Evolutionary conservation across 2,329 filamentous ascomycete genomes (phyloP).

Genomic region (Scedosporium dehoogii): DNA sequence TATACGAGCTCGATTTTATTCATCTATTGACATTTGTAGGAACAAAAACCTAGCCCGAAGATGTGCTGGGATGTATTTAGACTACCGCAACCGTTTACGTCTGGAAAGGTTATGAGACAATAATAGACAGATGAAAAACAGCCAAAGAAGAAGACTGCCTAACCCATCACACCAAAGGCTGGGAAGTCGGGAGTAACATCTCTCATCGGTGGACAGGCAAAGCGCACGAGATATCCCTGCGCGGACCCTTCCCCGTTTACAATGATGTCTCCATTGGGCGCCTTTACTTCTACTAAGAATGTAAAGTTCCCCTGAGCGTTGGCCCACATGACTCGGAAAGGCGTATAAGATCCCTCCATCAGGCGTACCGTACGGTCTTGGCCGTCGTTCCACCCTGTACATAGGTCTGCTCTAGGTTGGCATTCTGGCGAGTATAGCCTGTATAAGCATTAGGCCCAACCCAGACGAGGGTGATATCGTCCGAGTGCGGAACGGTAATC

Average conservation of each 20-base stretch:
- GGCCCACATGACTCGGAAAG: slow-evolving; percentile 4
- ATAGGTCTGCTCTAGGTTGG: neutral
- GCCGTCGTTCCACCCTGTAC: neutral
- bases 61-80: no score
- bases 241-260: neutral
- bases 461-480: slow-evolving; percentile 7
- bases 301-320: neutral
- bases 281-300: neutral
- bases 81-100: no score
- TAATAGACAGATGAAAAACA: no score
- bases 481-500: neutral
- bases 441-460: neutral
- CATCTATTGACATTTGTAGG: no score
- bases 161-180: neutral
- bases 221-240: neutral
- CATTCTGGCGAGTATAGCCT: slow-evolving; percentile 1
- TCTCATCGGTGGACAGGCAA: neutral
- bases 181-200: neutral
- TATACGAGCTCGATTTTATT: no score
- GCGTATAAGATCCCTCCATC: neutral
- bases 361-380: neutral
- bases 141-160: neutral
- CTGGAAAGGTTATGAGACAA: no score
- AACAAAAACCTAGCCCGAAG: no score
- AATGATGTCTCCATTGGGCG: neutral